Base-by-base conservation (phyloP, 2,329 filamentous ascomycete species). In the Monilinia laxa region DNA sequence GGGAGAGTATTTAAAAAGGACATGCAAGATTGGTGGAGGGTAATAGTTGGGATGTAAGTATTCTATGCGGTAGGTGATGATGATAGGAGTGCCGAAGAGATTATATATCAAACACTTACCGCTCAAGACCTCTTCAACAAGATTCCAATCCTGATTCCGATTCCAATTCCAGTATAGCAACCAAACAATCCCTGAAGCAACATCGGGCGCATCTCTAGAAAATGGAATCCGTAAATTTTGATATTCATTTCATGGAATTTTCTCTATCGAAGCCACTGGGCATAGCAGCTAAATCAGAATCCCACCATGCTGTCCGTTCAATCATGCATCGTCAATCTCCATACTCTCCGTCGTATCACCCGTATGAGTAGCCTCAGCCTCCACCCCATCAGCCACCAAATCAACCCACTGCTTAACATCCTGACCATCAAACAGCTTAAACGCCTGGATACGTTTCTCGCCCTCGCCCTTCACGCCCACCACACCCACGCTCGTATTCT, bases 401-500 rank as follows among this genome's bases (percentile, higher is more conserved):
- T 97, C 93, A 78, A 98, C 85, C 87, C 93, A 93, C 71, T 88
- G 87, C 77, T 89, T 88, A 69, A 97, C 88, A 71, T 95, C 91
- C 77, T 92, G 88, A 18, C 93, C 93, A 78, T 99, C 95, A 75
- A 91, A 95, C 71, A 97, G 83, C 83, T 91, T 92, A 81, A 98
- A 98, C 70, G 86, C 86, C 83, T 98, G 91, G 42, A 90, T 80
- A 65, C 76, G 80, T 78, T 84, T 82, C 64, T 81, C 81, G 9
- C 81, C 80, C 68, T 80, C 79, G 70, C 78, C 79, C 66, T 81
- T 81, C 59, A 87, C 73, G 12, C 93, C 93, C 28, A 93, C 91
- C 69, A 97, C 84, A 49, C 91, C 93, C 64, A 99, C 86, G 73
- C 92, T 97, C 65, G 93, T 97, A 82, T 99, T 99, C 79, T 98